phyloP scores from a whole-genome alignment of 2,329 filamentous ascomycete genomes.

The Incumbomyces lentus region DNA sequence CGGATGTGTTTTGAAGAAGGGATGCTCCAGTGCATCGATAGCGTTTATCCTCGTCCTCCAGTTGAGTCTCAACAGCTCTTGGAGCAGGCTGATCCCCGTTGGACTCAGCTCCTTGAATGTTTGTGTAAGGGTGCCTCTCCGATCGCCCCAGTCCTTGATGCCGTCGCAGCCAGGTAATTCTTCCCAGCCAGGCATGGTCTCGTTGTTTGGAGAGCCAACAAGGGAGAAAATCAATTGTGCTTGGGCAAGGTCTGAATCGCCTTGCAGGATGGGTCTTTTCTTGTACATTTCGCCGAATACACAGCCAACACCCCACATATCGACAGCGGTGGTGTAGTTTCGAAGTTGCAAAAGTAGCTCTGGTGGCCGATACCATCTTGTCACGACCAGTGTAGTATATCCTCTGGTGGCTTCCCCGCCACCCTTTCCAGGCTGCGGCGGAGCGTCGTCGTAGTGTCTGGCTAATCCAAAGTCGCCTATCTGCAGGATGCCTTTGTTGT shows the following conservation, averaged over 20 bases:
- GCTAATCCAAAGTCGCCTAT: slow-evolving; percentile 97
- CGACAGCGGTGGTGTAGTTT: slow-evolving; percentile 92
- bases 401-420: slow-evolving; percentile 78
- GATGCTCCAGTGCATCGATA: slow-evolving; percentile 81
- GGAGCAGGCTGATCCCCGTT: slow-evolving; percentile 66
- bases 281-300: slow-evolving; percentile 97
- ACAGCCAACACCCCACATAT: slow-evolving; percentile 98
- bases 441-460: slow-evolving; percentile 77
- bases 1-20: slow-evolving; percentile 75
- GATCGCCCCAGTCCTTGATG: slow-evolving; percentile 51
- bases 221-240: slow-evolving; percentile 89
- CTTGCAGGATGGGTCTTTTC: slow-evolving; percentile 82
- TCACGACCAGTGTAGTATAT: slow-evolving; percentile 95
- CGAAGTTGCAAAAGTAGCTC: slow-evolving; percentile 82
- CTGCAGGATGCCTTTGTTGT: slow-evolving; percentile 83
- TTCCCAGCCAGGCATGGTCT: slow-evolving; percentile 88
- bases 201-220: slow-evolving; percentile 78
- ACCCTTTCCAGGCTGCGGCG: slow-evolving; percentile 64
- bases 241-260: slow-evolving; percentile 80
- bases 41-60: slow-evolving; percentile 86
- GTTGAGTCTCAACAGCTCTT: slow-evolving; percentile 75
- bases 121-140: slow-evolving; percentile 55
- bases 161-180: slow-evolving; percentile 70
- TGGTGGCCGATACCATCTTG: slow-evolving; percentile 90
- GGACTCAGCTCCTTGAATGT: slow-evolving; percentile 62